Evolutionary conservation across 1,284 basidiomycete genomes (phyloP).

Genomic region (Cutaneotrichosporon dermatis): DNA sequence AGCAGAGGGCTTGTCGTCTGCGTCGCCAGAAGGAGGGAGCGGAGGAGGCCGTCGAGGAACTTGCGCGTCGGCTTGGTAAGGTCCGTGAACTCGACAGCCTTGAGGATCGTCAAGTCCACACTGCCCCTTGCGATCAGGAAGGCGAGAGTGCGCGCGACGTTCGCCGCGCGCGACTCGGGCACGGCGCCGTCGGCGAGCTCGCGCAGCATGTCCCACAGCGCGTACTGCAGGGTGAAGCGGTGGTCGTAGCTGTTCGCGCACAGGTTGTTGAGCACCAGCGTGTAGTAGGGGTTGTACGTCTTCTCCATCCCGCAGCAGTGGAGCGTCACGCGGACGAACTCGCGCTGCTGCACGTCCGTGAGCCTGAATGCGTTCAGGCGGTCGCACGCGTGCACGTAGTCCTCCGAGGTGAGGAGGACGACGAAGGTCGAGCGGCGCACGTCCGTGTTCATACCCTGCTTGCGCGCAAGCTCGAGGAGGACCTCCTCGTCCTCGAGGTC

Average conservation of each 20-base stretch:
- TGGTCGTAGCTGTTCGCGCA: slow-evolving; percentile 57
- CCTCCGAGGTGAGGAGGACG: slow-evolving; percentile 92
- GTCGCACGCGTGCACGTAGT: slow-evolving; percentile 90
- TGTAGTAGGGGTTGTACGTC: slow-evolving; percentile 92
- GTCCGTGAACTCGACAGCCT: slow-evolving; percentile 78
- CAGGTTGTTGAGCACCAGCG: slow-evolving; percentile 71
- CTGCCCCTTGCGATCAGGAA: slow-evolving; percentile 78
- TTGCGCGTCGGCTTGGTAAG: slow-evolving; percentile 60
- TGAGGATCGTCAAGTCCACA: slow-evolving; percentile 69
- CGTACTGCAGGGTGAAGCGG: slow-evolving; percentile 90
- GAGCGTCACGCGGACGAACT: slow-evolving; percentile 84
- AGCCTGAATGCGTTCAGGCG: slow-evolving; percentile 75
- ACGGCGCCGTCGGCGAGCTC: slow-evolving; percentile 68
- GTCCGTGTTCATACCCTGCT: slow-evolving; percentile 99
- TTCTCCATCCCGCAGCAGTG: slow-evolving; percentile 93
- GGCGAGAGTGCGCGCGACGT: slow-evolving; percentile 66
- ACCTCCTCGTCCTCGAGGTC: slow-evolving; percentile 52
- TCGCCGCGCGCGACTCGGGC: slow-evolving; percentile 36
- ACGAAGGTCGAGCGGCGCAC: slow-evolving; percentile 86
- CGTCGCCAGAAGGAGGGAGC: slow-evolving; percentile 63
- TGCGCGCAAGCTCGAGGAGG: slow-evolving; percentile 73
- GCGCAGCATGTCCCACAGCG: slow-evolving; percentile 93
- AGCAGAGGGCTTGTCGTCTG: slow-evolving; percentile 64
- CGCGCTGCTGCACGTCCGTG: slow-evolving; percentile 86
- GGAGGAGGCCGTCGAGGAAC: slow-evolving; percentile 68